Evolutionary conservation across 352 stramenopile genomes (phyloP), one percentile per base, ranked within the genome.

Genomic region (Stramenopiles sp.): DNA sequence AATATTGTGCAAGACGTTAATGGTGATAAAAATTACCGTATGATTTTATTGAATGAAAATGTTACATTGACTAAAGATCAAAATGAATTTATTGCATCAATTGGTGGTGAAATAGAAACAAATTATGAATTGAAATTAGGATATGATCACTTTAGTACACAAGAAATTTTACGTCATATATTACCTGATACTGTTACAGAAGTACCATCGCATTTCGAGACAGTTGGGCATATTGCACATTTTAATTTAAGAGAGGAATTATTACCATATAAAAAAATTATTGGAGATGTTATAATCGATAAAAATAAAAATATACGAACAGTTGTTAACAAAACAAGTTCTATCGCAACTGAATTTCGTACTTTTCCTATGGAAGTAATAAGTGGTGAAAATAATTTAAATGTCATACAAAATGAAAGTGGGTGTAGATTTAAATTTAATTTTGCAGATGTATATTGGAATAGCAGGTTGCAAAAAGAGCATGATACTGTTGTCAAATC

Each of bases 261-360:
- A 1, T 83, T 98, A 79, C 94, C 94, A 0, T 98, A 96, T 86
- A 97, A 98, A 83, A 87, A 93, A 80, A 80, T 98, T 38, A 97
- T 99, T 79, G 96, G 94, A 0, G 92, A 98, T 82, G 93, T 97
- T 0, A 94, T 87, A 0, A 77, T 99, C 78, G 95, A 98, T 84
- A 99, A 99, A 86, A 97, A 98, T 83, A 77, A 80, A 63, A 83
- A 87, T 78, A 94, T 98, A 78, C 86, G 88, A 73, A 98, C 93
- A 32, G 94, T 99, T 1, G 94, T 99, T 30, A 98, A 98, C 87
- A 99, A 99, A 84, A 89, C 92, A 73, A 93, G 93, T 63, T 95
- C 88, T 78, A 98, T 98, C 79, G 82, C 85, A 23, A 92, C 82
- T 69, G 88, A 97, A 83, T 98, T 95, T 84, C 87, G 94, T 23